Percentiles rank a stretch among this genome's conserved stretches.
Evolutionary conservation across 164 flowering plant species (phyloP).

Genomic region (Tinospora cordifolia): DNA sequence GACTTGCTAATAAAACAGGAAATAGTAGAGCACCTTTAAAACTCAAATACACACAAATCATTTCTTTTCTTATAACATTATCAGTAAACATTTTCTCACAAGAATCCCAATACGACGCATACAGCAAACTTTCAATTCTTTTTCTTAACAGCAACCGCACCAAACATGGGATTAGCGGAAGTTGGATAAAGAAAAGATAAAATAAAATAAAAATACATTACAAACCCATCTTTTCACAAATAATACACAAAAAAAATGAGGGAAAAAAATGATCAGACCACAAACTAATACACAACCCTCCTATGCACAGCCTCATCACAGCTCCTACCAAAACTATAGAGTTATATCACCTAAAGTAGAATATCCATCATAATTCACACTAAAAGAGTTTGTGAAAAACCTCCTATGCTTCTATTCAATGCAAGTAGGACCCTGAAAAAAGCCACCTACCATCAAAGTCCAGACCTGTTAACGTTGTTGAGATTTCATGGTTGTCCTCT

Average conservation of each 20-base stretch:
- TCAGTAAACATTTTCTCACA: neutral
- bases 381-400: constrained; percentile 6
- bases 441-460: neutral
- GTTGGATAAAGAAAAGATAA: neutral
- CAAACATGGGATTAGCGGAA: neutral
- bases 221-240: neutral
- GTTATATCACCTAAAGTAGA: constrained; percentile 4
- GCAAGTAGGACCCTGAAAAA: neutral
- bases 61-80: neutral
- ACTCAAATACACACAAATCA: too few species aligned
- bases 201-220: neutral
- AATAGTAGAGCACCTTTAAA: too few species aligned
- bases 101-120: neutral
- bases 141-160: neutral
- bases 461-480: neutral
- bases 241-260: neutral
- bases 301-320: constrained; percentile 7
- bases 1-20: too few species aligned
- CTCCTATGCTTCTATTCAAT: neutral
- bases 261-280: neutral
- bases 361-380: neutral
- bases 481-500: constrained; percentile 4
- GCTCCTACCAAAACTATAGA: constrained; percentile 1
- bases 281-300: neutral
- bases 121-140: neutral